phyloP scores from a whole-genome alignment of 2,329 filamentous ascomycete genomes.

The Penicillium sp. region DNA sequence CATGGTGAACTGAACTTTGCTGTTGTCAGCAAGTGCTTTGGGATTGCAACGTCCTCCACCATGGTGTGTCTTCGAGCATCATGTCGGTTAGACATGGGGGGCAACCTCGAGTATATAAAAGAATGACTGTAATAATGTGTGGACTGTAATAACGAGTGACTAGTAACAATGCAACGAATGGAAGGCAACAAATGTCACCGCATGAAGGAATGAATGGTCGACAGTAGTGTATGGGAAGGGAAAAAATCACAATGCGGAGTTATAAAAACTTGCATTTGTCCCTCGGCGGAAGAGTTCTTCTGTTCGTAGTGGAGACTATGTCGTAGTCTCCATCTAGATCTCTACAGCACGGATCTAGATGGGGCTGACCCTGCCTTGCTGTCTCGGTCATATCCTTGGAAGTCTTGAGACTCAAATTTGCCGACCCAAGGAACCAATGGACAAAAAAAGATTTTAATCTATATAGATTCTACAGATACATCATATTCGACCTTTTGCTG shows the following conservation, averaged over 20 bases:
- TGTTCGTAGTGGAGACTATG: background rate
- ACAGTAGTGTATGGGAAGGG: background rate
- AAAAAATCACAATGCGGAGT: background rate
- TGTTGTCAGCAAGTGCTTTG: slow-evolving; percentile 16
- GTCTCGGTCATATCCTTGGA: slow-evolving; percentile 30
- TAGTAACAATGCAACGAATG: background rate
- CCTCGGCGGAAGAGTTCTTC: background rate
- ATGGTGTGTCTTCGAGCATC: slow-evolving; percentile 7
- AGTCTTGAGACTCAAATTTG: background rate
- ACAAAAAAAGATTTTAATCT: background rate
- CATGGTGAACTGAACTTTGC: slow-evolving; percentile 21
- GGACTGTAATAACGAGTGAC: background rate
- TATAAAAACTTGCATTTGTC: background rate
- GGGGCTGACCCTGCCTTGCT: slow-evolving; percentile 1
- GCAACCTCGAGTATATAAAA: background rate
- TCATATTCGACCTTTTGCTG: background rate
- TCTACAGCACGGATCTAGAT: slow-evolving; percentile 1
- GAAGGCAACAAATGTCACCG: background rate
- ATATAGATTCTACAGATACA: background rate
- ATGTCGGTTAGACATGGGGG: background rate
- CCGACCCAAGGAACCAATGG: background rate
- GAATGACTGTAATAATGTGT: slow-evolving; percentile 11
- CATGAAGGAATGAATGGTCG: background rate
- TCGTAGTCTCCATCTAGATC: background rate
- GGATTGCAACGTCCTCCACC: slow-evolving; percentile 20